Evolutionary conservation across 2,329 filamentous ascomycete genomes (phyloP).

Genomic region (Elsinoe fawcettii): DNA sequence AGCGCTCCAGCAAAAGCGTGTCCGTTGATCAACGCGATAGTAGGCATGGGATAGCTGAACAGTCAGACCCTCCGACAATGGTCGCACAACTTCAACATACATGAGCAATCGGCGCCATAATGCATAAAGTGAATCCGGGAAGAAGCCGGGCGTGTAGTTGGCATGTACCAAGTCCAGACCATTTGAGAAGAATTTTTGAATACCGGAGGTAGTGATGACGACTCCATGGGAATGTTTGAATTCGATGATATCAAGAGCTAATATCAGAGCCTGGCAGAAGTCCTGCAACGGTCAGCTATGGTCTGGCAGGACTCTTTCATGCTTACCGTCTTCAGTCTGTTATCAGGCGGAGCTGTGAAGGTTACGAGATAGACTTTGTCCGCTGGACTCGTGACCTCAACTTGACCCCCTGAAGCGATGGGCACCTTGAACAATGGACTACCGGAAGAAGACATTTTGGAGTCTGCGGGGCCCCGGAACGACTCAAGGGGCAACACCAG

Average conservation of each 20-base stretch:
- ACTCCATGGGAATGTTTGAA: conserved; percentile 61
- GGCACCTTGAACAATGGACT: conserved; percentile 26
- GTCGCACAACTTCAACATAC: conserved; percentile 25
- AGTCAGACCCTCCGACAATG: conserved; percentile 9
- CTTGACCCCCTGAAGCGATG: conserved; percentile 22
- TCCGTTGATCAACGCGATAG: conserved; percentile 65
- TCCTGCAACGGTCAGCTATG: conserved; percentile 22
- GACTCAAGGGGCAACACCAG: background rate
- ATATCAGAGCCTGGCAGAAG: conserved; percentile 59
- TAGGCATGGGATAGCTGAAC: conserved; percentile 66
- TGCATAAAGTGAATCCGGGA: conserved; percentile 52
- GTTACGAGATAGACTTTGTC: conserved; percentile 63
- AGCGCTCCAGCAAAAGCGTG: conserved; percentile 77
- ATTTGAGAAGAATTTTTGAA: conserved; percentile 75
- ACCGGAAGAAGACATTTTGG: background rate
- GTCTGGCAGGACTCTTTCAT: background rate
- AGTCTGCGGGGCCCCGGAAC: conserved; percentile 7
- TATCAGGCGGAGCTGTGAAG: conserved; percentile 64
- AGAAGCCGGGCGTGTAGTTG: conserved; percentile 51
- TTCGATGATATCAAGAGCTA: conserved; percentile 69
- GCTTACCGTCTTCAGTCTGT: conserved; percentile 56
- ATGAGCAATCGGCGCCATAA: conserved; percentile 59
- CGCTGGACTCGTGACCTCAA: conserved; percentile 55
- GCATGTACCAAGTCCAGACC: conserved; percentile 69
- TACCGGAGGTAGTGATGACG: conserved; percentile 66